A percentile compares a stretch with the other conserved stretches of the same genome.
These are phyloP conservation scores for Pythium brachiatum DNA, from an alignment of 352 stramenopile genomes.

Conservation along the genomic window DNA sequence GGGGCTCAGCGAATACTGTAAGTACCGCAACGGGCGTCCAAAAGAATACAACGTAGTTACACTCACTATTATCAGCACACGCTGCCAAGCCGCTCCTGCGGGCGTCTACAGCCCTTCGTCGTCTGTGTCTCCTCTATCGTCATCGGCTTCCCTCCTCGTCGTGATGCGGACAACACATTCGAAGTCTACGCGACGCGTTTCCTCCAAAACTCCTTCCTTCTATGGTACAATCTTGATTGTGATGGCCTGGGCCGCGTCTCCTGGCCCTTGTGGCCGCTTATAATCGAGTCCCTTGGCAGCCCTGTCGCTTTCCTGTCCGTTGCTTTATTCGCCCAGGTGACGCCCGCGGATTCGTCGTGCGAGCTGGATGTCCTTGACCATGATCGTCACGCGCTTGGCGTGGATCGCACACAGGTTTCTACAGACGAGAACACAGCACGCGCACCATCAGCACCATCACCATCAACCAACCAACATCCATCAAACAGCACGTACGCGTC, in stretches of 20 bases:
- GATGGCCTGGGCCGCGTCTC: background rate
- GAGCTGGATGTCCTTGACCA: constrained; percentile 94
- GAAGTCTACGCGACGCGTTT: background rate
- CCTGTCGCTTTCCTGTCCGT: background rate
- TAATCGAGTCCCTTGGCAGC: background rate
- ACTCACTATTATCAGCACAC: background rate
- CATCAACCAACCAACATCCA: background rate
- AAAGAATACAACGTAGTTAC: background rate
- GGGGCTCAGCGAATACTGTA: background rate
- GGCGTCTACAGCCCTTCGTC: background rate
- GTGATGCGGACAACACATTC: background rate
- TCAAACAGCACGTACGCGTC: constrained; percentile 63
- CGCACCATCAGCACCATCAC: background rate
- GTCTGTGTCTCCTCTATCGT: background rate
- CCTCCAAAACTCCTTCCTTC: background rate
- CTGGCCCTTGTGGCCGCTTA: background rate
- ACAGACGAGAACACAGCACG: constrained; percentile 23
- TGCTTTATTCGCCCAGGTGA: constrained; percentile 49
- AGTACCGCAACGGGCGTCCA: no score
- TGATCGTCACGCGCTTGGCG: constrained; percentile 94
- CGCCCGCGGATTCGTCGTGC: constrained; percentile 90
- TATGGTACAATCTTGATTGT: constrained; percentile 15
- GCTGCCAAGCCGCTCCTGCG: background rate
- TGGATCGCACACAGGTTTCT: constrained; percentile 95
- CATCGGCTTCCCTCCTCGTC: background rate